These are phyloP conservation scores for Penicillium goetzii DNA, from an alignment of 495 filamentous ascomycete genomes.

Conservation along the genomic window DNA sequence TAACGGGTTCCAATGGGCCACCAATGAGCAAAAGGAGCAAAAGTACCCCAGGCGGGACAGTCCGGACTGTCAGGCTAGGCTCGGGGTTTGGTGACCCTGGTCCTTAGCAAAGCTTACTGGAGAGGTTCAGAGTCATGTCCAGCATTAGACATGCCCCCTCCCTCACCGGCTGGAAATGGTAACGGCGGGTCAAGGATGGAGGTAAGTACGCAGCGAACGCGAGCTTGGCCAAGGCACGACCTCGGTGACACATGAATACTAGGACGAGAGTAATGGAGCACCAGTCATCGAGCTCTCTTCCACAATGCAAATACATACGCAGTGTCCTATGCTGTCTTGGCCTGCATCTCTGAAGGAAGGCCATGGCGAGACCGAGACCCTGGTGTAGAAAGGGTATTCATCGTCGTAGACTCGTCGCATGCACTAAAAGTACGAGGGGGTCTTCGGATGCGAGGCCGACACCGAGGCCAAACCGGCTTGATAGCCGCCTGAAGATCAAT, in stretches of 20 bases:
- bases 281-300: background rate
- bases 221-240: conserved; percentile 11
- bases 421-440: conserved; percentile 8
- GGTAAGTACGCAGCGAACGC: background rate
- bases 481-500: conserved; percentile 1
- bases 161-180: conserved; percentile 22
- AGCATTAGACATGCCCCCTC: background rate
- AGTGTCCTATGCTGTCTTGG: conserved; percentile 1
- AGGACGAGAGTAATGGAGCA: background rate
- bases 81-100: conserved; percentile 23
- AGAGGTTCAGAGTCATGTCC: background rate
- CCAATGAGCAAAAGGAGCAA: conserved; percentile 2
- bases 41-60: conserved; percentile 17
- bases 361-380: background rate
- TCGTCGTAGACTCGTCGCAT: conserved; percentile 2
- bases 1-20: background rate
- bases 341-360: background rate
- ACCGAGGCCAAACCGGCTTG: conserved; percentile 3
- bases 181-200: conserved; percentile 8
- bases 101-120: conserved; percentile 4
- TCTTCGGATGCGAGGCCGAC: background rate
- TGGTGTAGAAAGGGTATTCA: conserved; percentile 7
- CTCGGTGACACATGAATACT: conserved; percentile 28
- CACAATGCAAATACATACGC: background rate
- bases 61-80: conserved; percentile 12